A percentile compares a stretch with the other conserved stretches of the same genome.
Evolutionary conservation across 2,329 filamentous ascomycete genomes (phyloP).

Genomic region (Fusarium papillatum): DNA sequence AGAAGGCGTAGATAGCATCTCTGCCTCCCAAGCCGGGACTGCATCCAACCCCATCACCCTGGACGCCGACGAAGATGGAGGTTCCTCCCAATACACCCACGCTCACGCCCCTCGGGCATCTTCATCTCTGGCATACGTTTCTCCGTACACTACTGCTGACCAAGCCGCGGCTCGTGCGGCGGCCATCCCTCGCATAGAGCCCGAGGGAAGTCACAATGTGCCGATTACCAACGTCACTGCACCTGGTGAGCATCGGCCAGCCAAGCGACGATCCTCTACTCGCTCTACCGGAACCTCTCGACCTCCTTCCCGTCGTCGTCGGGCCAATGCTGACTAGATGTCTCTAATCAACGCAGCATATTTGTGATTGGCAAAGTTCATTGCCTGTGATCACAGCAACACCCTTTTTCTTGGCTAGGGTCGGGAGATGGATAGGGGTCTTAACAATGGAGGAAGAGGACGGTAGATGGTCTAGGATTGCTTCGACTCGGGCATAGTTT

Average conservation of each 20-base stretch:
- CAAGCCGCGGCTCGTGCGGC: too few relatives aligned
- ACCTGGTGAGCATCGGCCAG: neutral
- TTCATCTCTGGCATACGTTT: neutral
- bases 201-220: too few relatives aligned
- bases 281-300: neutral
- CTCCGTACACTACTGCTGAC: neutral
- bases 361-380: neutral
- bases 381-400: neutral
- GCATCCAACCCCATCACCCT: neutral
- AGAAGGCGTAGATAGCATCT: neutral
- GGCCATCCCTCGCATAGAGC: too few relatives aligned
- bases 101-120: neutral
- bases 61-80: neutral
- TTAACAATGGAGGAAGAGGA: neutral
- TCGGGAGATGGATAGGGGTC: neutral
- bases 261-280: neutral
- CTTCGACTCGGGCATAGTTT: neutral
- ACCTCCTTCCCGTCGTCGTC: neutral
- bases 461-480: neutral
- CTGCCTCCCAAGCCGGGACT: neutral
- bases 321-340: neutral
- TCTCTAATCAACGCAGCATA: neutral
- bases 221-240: neutral
- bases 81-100: neutral
- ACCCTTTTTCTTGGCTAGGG: neutral